A percentile compares a stretch with the other conserved stretches of the same genome.
Conservation (phyloP, 1,139 yeast genomes). For the Petasospora fabianii region DNA sequence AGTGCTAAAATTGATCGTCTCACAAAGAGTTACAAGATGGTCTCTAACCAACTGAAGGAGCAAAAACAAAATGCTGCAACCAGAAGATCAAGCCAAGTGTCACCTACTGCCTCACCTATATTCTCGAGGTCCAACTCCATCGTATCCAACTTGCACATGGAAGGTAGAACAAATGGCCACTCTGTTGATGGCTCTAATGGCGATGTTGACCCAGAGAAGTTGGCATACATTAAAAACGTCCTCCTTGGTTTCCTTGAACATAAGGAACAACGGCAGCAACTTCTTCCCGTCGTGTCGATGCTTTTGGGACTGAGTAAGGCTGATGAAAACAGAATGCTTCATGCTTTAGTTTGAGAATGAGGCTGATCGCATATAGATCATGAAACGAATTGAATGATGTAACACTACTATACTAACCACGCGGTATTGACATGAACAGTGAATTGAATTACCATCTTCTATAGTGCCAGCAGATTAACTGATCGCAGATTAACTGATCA, state of each 20-base stretch:
- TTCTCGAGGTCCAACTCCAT: conserved; percentile 28
- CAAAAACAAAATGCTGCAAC: conserved; percentile 26
- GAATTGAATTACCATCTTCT: too few relatives aligned
- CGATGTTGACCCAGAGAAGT: conserved; percentile 39
- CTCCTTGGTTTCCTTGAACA: conserved; percentile 86
- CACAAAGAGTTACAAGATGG: conserved; percentile 57
- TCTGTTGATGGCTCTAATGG: background rate
- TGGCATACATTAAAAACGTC: conserved; percentile 84
- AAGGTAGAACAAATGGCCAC: conserved; percentile 2
- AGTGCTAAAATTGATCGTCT: conserved; percentile 61
- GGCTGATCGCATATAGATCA: too few relatives aligned
- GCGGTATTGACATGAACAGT: too few relatives aligned
- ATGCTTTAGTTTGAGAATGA: conserved; percentile 49
- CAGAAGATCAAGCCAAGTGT: conserved; percentile 11
- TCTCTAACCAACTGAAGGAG: conserved; percentile 55
- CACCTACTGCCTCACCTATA: conserved; percentile 16
- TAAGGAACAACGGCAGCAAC: conserved; percentile 80
- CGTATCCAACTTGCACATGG: conserved; percentile 17
- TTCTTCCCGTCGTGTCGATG: conserved; percentile 81
- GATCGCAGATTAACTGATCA: too few relatives aligned
- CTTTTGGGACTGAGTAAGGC: conserved; percentile 61
- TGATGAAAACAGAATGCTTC: conserved; percentile 68
- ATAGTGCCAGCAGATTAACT: too few relatives aligned
- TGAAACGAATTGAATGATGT: too few relatives aligned
- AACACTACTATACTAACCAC: too few relatives aligned